A percentile compares a stretch with the other conserved stretches of the same genome.
phyloP scores from a whole-genome alignment of 2,329 filamentous ascomycete species.

The Colletotrichum musicola region DNA sequence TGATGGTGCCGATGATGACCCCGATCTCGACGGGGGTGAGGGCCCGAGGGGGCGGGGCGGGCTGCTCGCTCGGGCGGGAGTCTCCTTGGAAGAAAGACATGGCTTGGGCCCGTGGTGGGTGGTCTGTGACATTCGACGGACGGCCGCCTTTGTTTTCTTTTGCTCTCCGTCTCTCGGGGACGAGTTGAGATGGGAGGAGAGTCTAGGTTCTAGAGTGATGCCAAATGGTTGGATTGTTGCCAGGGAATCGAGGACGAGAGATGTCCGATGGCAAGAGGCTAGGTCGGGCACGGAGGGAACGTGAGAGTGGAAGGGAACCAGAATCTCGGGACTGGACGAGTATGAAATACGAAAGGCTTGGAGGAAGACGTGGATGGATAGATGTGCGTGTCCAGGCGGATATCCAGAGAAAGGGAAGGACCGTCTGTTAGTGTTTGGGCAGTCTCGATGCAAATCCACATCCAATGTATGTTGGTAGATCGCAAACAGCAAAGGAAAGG shows the following conservation, averaged over 20 bases:
- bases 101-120: background rate
- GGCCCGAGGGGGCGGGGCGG: constrained; percentile 30
- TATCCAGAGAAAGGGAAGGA: background rate
- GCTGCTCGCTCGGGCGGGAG: constrained; percentile 29
- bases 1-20: constrained; percentile 43
- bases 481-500: too few species aligned
- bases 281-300: background rate
- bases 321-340: constrained; percentile 7
- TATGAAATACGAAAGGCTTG: constrained; percentile 11
- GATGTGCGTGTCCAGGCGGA: too few species aligned
- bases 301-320: constrained; percentile 1
- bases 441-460: background rate
- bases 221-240: too few species aligned
- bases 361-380: too few species aligned
- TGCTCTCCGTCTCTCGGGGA: too few species aligned
- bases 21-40: constrained; percentile 46
- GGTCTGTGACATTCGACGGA: constrained; percentile 5
- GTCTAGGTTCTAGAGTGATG: too few species aligned
- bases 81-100: constrained; percentile 40
- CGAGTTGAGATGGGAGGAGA: too few species aligned
- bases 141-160: background rate
- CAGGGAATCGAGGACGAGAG: background rate
- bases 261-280: background rate
- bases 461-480: too few species aligned
- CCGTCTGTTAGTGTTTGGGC: too few species aligned